phyloP scores from a whole-genome alignment of 2,329 filamentous ascomycete genomes.

The Apiospora koreana region DNA sequence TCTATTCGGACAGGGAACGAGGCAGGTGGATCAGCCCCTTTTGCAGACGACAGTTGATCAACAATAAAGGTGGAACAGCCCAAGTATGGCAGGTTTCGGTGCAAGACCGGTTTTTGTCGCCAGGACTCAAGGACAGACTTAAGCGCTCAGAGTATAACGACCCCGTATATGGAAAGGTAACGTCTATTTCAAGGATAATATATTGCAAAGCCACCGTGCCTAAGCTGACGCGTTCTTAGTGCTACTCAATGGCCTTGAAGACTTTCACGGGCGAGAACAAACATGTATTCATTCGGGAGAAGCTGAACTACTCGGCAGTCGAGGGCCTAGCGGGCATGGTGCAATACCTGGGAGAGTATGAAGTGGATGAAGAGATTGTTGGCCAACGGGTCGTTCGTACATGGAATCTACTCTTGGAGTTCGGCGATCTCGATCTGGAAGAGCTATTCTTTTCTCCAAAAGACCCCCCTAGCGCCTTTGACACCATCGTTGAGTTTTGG shows the following conservation, averaged over 20 bases:
- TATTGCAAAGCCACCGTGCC: not conserved
- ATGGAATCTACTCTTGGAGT: constrained; percentile 38
- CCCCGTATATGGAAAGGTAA: not conserved
- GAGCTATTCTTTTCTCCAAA: constrained; percentile 26
- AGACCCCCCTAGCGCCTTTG: constrained; percentile 26
- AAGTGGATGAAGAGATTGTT: constrained; percentile 14
- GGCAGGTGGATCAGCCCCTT: constrained; percentile 7
- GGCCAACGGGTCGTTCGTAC: constrained; percentile 14
- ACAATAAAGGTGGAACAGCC: constrained; percentile 4
- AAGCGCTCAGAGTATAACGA: not conserved
- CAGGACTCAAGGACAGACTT: not conserved
- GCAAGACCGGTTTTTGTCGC: not conserved
- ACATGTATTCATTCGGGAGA: constrained; percentile 30
- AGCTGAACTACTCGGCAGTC: constrained; percentile 29
- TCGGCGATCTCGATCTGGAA: constrained; percentile 33
- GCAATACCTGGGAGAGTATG: constrained; percentile 31
- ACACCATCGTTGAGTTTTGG: constrained; percentile 34
- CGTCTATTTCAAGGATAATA: not conserved
- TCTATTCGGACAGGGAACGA: not conserved
- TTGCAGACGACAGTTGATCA: not conserved
- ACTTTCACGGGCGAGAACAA: constrained; percentile 14
- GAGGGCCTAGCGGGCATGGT: constrained; percentile 27
- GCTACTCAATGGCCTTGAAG: constrained; percentile 15
- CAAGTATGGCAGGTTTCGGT: not conserved
- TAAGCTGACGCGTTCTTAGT: not conserved